A percentile compares a stretch with the other conserved stretches of the same genome.
These are phyloP conservation scores for Castanea mollissima DNA, from an alignment of 306 rosid genomes.

Conservation along the genomic window DNA sequence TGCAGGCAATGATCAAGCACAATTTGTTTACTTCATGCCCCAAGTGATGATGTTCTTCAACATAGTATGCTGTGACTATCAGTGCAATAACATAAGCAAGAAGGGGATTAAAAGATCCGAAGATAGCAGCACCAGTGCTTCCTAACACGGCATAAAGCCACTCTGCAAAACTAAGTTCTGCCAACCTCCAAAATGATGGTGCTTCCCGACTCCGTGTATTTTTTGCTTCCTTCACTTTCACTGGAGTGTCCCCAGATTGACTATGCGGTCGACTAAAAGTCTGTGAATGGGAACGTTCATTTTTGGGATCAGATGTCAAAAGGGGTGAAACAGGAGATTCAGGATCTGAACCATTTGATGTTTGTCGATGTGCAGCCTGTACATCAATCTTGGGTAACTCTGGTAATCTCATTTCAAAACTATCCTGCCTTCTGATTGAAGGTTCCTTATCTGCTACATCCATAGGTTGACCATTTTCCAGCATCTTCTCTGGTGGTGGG, in stretches of 20 bases:
- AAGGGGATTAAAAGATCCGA: slow-evolving; percentile 98
- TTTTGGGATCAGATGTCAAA: slow-evolving; percentile 93
- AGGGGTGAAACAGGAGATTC: slow-evolving; percentile 98
- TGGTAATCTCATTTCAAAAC: slow-evolving; percentile 95
- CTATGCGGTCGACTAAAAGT: slow-evolving; percentile 94
- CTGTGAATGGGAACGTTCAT: slow-evolving; percentile 98
- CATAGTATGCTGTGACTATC: slow-evolving; percentile 80
- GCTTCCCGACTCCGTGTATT: slow-evolving; percentile 51
- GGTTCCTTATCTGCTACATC: slow-evolving; percentile 82
- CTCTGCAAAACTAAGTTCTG: slow-evolving; percentile 93
- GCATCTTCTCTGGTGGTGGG: slow-evolving; percentile 87
- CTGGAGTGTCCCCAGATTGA: slow-evolving; percentile 66
- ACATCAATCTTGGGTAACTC: slow-evolving; percentile 95
- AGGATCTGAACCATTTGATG: slow-evolving; percentile 87
- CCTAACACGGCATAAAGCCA: slow-evolving; percentile 99
- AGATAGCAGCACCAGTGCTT: slow-evolving; percentile 95
- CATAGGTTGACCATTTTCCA: slow-evolving; percentile 76
- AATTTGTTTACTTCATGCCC: slow-evolving; percentile 69
- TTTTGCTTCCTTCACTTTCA: slow-evolving; percentile 45
- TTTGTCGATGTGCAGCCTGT: slow-evolving; percentile 63
- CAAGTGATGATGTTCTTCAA: slow-evolving; percentile 34
- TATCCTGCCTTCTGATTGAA: slow-evolving; percentile 85
- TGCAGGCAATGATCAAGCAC: slow-evolving; percentile 97
- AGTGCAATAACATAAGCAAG: slow-evolving; percentile 94
- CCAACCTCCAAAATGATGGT: slow-evolving; percentile 96